Conservation (phyloP, 1,284 basidiomycete genomes). For the Xerocomus minutiporus region DNA sequence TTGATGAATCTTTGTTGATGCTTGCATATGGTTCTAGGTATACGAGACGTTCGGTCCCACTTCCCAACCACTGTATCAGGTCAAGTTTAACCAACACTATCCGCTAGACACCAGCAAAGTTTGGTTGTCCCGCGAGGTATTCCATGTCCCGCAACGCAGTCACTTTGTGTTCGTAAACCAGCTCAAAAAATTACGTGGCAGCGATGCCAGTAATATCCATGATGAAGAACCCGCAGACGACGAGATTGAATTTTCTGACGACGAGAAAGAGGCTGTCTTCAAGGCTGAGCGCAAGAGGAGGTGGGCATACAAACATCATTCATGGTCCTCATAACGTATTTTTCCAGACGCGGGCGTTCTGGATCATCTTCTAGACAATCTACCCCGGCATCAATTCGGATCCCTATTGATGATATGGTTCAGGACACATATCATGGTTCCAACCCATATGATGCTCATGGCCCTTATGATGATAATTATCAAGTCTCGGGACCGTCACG, state of each 20-base stretch:
- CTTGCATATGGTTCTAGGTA: conserved; percentile 44
- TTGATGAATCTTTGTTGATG: neutral
- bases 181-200: conserved; percentile 67
- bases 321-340: conserved; percentile 7
- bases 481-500: conserved; percentile 46
- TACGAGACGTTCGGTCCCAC: conserved; percentile 92
- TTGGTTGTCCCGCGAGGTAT: conserved; percentile 55
- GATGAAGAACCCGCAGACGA: conserved; percentile 86
- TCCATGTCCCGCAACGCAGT: conserved; percentile 73
- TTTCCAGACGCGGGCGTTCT: conserved; percentile 47
- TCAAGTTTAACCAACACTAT: conserved; percentile 60
- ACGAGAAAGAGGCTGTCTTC: conserved; percentile 76
- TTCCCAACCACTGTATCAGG: conserved; percentile 76
- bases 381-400: conserved; percentile 50
- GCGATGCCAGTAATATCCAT: conserved; percentile 88
- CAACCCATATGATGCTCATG: conserved; percentile 59
- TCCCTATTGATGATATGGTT: conserved; percentile 51
- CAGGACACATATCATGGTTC: conserved; percentile 44
- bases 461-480: conserved; percentile 63
- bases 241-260: conserved; percentile 87
- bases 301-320: conserved; percentile 34
- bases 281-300: conserved; percentile 53
- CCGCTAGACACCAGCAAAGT: conserved; percentile 56
- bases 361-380: conserved; percentile 49
- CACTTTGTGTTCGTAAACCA: conserved; percentile 73